Percentiles rank a stretch among this genome's conserved stretches.
Evolutionary conservation across 2,329 filamentous ascomycete species (phyloP).

Genomic region (Rhynchosporium agropyri): DNA sequence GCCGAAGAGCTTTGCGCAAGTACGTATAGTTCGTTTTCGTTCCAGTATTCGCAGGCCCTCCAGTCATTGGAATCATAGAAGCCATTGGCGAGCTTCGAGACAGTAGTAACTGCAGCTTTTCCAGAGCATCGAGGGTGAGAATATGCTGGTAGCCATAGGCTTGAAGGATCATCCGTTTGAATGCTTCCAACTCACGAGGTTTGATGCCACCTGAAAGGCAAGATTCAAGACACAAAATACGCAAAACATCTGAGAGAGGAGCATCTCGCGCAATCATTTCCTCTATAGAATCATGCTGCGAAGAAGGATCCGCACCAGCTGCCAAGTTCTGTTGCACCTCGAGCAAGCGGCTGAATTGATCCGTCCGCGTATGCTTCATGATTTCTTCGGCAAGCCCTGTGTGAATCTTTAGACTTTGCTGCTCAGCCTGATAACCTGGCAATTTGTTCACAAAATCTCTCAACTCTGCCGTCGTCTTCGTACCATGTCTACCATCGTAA

Average conservation of each 20-base stretch:
- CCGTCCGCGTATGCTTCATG: constrained; percentile 86
- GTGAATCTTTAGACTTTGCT: constrained; percentile 89
- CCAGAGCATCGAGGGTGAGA: constrained; percentile 82
- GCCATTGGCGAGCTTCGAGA: constrained; percentile 75
- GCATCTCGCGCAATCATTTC: constrained; percentile 91
- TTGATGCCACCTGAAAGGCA: constrained; percentile 88
- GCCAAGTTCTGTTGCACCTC: constrained; percentile 97
- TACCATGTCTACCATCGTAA: constrained; percentile 83
- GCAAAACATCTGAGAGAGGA: constrained; percentile 77
- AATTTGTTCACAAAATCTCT: constrained; percentile 95
- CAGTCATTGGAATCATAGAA: constrained; percentile 77
- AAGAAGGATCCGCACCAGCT: constrained; percentile 83
- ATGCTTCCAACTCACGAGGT: constrained; percentile 83
- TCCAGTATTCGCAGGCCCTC: constrained; percentile 56
- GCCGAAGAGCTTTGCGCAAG: constrained; percentile 79
- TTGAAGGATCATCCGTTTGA: constrained; percentile 84
- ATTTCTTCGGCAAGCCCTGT: constrained; percentile 93
- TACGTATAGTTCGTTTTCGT: constrained; percentile 89
- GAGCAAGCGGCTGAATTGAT: constrained; percentile 83
- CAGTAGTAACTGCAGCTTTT: constrained; percentile 85
- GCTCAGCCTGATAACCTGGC: constrained; percentile 89
- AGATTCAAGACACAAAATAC: constrained; percentile 88
- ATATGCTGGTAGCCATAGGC: constrained; percentile 96
- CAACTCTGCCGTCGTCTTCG: constrained; percentile 87
- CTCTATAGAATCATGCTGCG: constrained; percentile 87